Percentiles rank a stretch among this genome's conserved stretches.
These are phyloP conservation scores for slime mould (Dictyostelium discoideum) DNA, from an alignment of 78 protist genomes.

Conservation along the genomic window dicty_2.7 NC_007088.5:7116001-7116500, in stretches of 20 bases:
- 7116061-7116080: conserved; percentile 83
- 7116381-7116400: not conserved
- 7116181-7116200: not conserved
- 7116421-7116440: not conserved
- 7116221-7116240: not conserved
- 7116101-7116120: conserved; percentile 70
- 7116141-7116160: not conserved
- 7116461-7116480: not conserved
- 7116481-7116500: not conserved
- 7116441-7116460: not conserved
- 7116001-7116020: conserved; percentile 60
- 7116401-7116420: not conserved
- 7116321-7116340: not conserved
- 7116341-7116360: not conserved
- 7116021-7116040: conserved; percentile 22
- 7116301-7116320: not conserved
- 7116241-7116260: not conserved
- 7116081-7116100: conserved; percentile 80
- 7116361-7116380: not conserved
- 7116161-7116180: not conserved
- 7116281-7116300: not conserved
- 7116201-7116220: not conserved
- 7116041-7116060: conserved; percentile 69
- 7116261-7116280: not conserved
- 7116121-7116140: conserved; percentile 7